Conservation (phyloP, 495 filamentous ascomycete species). For the Darksidea phi region DNA sequence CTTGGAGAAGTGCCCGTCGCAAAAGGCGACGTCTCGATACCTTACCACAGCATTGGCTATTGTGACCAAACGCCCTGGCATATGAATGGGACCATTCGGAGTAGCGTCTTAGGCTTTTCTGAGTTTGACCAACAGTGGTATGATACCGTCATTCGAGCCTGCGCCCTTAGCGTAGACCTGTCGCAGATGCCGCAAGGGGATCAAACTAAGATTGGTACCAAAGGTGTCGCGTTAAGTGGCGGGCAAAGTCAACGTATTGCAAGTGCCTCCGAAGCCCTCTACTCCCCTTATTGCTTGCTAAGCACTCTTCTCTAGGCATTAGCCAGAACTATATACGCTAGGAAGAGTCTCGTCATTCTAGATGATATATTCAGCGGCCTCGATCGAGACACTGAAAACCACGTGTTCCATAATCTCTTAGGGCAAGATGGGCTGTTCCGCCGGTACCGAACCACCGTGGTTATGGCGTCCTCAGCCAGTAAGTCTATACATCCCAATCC, state of each 20-base stretch:
- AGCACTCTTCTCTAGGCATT: conserved; percentile 22
- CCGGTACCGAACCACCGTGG: conserved; percentile 42
- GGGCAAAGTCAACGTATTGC: conserved; percentile 37
- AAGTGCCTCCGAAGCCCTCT: no score
- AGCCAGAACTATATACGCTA: conserved; percentile 44
- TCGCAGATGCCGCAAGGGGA: conserved; percentile 23
- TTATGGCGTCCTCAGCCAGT: conserved; percentile 43
- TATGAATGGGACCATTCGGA: conserved; percentile 25
- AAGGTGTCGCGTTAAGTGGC: conserved; percentile 32
- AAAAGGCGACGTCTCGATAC: conserved; percentile 7
- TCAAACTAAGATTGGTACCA: conserved; percentile 27
- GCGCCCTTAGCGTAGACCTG: conserved; percentile 22
- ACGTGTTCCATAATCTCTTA: conserved; percentile 46
- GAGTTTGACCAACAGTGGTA: conserved; percentile 19
- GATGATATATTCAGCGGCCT: conserved; percentile 47
- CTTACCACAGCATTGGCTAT: conserved; percentile 14
- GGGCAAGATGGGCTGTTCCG: conserved; percentile 45
- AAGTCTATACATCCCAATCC: not conserved
- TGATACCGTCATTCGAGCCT: conserved; percentile 20
- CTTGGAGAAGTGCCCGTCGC: conserved; percentile 16
- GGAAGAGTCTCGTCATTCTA: conserved; percentile 39
- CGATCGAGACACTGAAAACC: conserved; percentile 44
- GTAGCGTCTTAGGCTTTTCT: conserved; percentile 37
- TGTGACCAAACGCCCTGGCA: conserved; percentile 36
- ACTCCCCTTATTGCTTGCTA: no score